phyloP scores from a whole-genome alignment of 148 eudicot genomes.

The Rhododendron molle region DNA sequence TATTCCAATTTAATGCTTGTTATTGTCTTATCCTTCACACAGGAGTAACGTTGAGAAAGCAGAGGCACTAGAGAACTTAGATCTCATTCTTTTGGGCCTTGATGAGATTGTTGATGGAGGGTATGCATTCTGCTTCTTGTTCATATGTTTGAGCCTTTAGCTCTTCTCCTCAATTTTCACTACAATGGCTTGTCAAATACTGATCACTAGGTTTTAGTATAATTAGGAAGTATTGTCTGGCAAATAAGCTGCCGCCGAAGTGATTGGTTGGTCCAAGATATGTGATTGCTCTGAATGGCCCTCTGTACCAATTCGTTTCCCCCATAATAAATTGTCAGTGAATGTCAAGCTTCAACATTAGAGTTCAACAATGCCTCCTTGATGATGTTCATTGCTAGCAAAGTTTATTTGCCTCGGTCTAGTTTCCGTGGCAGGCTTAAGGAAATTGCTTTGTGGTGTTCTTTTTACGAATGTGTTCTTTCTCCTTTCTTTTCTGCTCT shows the following conservation, averaged over 20 bases:
- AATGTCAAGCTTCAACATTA: too few relatives aligned
- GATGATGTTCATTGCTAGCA: too few relatives aligned
- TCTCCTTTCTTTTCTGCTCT: too few relatives aligned
- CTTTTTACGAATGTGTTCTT: too few relatives aligned
- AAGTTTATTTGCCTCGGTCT: too few relatives aligned
- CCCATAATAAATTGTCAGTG: too few relatives aligned
- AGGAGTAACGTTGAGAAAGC: conserved; percentile 55
- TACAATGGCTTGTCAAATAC: not conserved
- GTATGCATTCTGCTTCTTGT: conserved; percentile 26
- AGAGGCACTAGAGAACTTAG: conserved; percentile 68
- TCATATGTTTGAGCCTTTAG: not conserved
- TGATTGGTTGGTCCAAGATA: too few relatives aligned
- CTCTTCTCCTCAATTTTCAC: not conserved
- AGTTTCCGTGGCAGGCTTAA: too few relatives aligned
- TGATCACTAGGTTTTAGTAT: not conserved
- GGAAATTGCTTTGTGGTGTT: too few relatives aligned
- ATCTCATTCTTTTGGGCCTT: conserved; percentile 61
- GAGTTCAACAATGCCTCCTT: too few relatives aligned
- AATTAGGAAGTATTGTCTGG: not conserved
- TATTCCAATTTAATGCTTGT: not conserved
- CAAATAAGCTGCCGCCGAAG: not conserved
- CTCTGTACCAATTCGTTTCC: too few relatives aligned
- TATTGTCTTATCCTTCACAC: not conserved
- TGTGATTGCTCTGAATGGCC: too few relatives aligned
- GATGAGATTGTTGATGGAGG: conserved; percentile 82